Conservation (phyloP, 2,329 filamentous ascomycete species). For the Zalaria obscura region DNA sequence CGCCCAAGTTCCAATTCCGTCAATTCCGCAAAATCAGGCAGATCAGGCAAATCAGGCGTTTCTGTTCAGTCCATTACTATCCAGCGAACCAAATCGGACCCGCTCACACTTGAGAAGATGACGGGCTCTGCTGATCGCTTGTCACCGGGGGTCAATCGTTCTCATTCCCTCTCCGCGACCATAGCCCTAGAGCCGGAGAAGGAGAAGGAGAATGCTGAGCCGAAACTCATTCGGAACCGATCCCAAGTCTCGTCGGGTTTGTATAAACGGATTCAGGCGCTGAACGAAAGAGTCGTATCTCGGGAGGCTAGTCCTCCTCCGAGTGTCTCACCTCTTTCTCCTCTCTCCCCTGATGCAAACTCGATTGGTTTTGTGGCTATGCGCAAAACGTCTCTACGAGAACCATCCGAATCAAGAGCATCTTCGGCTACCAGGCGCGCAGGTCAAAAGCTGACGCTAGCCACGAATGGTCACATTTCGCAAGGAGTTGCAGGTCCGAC, state of each 20-base stretch:
- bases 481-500: conserved; percentile 7
- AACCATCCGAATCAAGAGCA: background rate
- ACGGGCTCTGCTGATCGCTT: background rate
- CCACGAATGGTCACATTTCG: too few relatives aligned
- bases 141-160: background rate
- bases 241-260: conserved; percentile 80
- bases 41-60: background rate
- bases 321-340: background rate
- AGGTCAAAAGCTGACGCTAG: too few relatives aligned
- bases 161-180: background rate
- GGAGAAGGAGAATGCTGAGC: conserved; percentile 1
- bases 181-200: background rate
- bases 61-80: background rate
- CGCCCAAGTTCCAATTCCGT: conserved; percentile 12
- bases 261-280: conserved; percentile 82
- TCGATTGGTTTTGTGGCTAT: background rate
- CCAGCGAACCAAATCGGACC: background rate
- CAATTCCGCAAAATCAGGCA: conserved; percentile 9
- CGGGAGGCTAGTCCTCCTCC: conserved; percentile 9
- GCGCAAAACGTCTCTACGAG: conserved; percentile 4
- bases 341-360: background rate
- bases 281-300: conserved; percentile 52
- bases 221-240: conserved; percentile 29
- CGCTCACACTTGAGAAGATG: background rate
- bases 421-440: too few relatives aligned